Evolutionary conservation across 306 rosid genomes (phyloP).

Genomic region (Medicago lupulina): DNA sequence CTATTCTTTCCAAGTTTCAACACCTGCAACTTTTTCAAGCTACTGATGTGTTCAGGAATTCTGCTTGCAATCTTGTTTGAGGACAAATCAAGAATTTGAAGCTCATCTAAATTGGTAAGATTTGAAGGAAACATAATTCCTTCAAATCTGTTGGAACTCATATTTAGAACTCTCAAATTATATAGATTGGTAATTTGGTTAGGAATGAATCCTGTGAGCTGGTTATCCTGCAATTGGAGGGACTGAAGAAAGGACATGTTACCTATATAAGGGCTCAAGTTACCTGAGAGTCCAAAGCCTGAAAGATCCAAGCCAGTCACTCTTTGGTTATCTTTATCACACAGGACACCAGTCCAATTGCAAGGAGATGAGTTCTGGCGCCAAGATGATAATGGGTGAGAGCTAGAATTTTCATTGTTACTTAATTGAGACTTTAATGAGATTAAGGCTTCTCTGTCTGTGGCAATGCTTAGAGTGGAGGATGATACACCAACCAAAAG

Average conservation of each 20-base stretch:
- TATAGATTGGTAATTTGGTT: constrained; percentile 51
- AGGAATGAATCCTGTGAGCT: constrained; percentile 59
- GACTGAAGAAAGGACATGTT: constrained; percentile 61
- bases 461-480: constrained; percentile 47
- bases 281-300: constrained; percentile 55
- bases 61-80: constrained; percentile 53
- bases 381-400: constrained; percentile 55
- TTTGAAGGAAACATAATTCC: constrained; percentile 56
- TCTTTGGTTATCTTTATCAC: constrained; percentile 52
- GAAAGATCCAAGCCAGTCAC: constrained; percentile 61
- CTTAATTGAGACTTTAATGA: constrained; percentile 55
- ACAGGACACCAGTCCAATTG: constrained; percentile 70
- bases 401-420: constrained; percentile 10
- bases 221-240: constrained; percentile 61
- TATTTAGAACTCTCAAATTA: constrained; percentile 54
- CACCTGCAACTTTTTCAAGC: constrained; percentile 54
- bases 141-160: constrained; percentile 57
- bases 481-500: constrained; percentile 42
- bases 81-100: constrained; percentile 56
- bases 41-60: constrained; percentile 52
- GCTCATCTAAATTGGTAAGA: constrained; percentile 49
- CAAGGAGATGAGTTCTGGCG: constrained; percentile 54
- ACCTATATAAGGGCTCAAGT: constrained; percentile 55
- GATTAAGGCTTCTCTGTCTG: constrained; percentile 69
- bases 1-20: constrained; percentile 58